phyloP scores from a whole-genome alignment of 345 rosid species.

The Bruguiera parviflora region DNA sequence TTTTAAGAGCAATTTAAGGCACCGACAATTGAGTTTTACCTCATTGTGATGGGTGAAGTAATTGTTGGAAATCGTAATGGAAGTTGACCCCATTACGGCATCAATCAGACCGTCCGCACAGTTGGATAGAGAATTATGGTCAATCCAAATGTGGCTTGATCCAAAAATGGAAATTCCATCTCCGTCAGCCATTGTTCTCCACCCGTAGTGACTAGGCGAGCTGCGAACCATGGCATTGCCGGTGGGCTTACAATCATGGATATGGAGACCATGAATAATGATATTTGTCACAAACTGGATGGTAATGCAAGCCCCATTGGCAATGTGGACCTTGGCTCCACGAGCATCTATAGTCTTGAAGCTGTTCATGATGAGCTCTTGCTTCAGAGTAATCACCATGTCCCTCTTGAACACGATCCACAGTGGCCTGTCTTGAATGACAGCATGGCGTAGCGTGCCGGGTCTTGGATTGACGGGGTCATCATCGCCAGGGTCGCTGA shows the following conservation, averaged over 20 bases:
- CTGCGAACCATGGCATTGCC: conserved; percentile 37
- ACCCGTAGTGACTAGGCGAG: conserved; percentile 31
- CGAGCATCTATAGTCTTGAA: conserved; percentile 34
- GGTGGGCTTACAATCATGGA: conserved; percentile 30
- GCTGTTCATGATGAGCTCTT: conserved; percentile 32
- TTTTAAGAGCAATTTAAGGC: background rate
- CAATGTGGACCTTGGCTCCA: conserved; percentile 45
- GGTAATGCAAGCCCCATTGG: conserved; percentile 39
- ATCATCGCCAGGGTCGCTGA: conserved; percentile 16
- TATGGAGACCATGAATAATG: conserved; percentile 32
- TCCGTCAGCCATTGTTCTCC: conserved; percentile 37
- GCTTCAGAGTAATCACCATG: conserved; percentile 31
- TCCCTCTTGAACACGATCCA: conserved; percentile 32
- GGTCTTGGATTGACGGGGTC: conserved; percentile 26
- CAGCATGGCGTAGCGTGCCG: conserved; percentile 28
- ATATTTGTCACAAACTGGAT: conserved; percentile 27
- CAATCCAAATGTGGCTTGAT: conserved; percentile 72
- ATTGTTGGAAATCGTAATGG: conserved; percentile 27
- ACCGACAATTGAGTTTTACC: background rate
- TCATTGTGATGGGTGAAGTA: conserved; percentile 28
- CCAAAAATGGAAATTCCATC: conserved; percentile 34
- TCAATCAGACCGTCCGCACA: conserved; percentile 28
- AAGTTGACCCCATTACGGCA: conserved; percentile 27
- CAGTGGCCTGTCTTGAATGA: conserved; percentile 27
- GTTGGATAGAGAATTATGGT: conserved; percentile 77